A percentile compares a stretch with the other conserved stretches of the same genome.
Evolutionary conservation across 495 filamentous ascomycete species (phyloP).

Genomic region (Aspergillus mulundensis): DNA sequence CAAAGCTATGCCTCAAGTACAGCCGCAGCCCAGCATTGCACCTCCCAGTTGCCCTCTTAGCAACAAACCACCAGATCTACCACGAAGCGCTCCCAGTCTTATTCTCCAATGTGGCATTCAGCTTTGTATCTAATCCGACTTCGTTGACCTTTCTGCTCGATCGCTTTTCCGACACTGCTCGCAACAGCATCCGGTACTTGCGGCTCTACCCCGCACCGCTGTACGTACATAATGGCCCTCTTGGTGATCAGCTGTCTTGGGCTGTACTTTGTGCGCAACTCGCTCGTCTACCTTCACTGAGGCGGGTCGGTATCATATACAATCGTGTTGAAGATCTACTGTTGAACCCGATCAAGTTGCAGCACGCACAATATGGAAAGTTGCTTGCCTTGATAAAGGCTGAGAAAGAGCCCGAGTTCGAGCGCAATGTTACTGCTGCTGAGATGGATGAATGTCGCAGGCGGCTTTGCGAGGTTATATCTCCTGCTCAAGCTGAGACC

Average conservation of each 20-base stretch:
- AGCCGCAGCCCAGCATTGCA: neutral
- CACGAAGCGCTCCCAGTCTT: neutral
- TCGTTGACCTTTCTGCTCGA: constrained; percentile 1
- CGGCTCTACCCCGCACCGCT: constrained; percentile 5
- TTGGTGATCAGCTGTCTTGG: neutral
- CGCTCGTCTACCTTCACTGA: neutral
- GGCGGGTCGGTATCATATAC: neutral
- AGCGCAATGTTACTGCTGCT: neutral
- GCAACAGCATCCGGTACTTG: neutral
- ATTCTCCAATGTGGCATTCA: neutral
- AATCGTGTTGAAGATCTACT: neutral
- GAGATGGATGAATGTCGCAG: neutral
- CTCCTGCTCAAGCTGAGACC: neutral
- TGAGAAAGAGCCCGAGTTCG: neutral
- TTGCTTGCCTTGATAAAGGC: neutral
- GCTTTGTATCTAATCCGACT: neutral
- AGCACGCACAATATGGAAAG: neutral
- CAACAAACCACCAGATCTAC: neutral
- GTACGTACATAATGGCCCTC: neutral
- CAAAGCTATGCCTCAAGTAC: neutral
- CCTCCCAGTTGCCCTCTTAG: neutral
- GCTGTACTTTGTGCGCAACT: neutral
- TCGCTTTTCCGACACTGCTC: constrained; percentile 1
- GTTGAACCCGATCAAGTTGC: neutral
- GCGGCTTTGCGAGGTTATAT: neutral